Evolutionary conservation across 2,329 filamentous ascomycete species (phyloP).

Genomic region (Graphilbum sp.): DNA sequence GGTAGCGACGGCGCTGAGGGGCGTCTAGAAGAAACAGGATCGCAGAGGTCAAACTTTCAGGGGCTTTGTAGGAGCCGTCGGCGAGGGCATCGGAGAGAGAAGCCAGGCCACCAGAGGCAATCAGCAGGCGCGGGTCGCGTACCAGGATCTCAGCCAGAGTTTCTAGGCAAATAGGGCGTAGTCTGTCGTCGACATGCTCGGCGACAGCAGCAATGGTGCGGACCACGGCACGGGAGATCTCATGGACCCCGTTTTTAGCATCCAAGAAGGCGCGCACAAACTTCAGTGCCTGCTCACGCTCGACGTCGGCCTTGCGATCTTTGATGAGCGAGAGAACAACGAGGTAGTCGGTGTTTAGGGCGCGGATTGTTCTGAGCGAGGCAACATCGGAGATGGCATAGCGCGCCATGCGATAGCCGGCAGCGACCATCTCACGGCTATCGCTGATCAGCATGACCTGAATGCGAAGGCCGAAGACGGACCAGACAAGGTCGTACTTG

Average conservation of each 20-base stretch:
- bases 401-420: constrained; percentile 82
- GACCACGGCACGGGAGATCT: constrained; percentile 75
- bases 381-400: constrained; percentile 87
- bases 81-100: constrained; percentile 82
- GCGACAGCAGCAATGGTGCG: constrained; percentile 83
- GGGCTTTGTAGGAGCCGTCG: constrained; percentile 82
- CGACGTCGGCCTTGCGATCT: constrained; percentile 90
- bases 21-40: constrained; percentile 82
- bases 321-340: constrained; percentile 88
- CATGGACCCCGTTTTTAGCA: constrained; percentile 78
- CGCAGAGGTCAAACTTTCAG: constrained; percentile 74
- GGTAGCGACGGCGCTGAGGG: constrained; percentile 60
- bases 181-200: constrained; percentile 67
- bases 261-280: constrained; percentile 91
- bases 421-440: constrained; percentile 86
- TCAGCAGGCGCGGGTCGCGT: constrained; percentile 64
- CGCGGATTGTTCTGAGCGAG: constrained; percentile 76
- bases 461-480: constrained; percentile 81
- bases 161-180: constrained; percentile 81
- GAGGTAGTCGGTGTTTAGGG: constrained; percentile 78
- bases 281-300: constrained; percentile 91
- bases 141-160: constrained; percentile 86
- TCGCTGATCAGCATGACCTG: constrained; percentile 94
- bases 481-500: constrained; percentile 95
- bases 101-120: constrained; percentile 69